phyloP scores from a whole-genome alignment of 2,329 filamentous ascomycete genomes.

The Tolypocladium pustulatum region DNA sequence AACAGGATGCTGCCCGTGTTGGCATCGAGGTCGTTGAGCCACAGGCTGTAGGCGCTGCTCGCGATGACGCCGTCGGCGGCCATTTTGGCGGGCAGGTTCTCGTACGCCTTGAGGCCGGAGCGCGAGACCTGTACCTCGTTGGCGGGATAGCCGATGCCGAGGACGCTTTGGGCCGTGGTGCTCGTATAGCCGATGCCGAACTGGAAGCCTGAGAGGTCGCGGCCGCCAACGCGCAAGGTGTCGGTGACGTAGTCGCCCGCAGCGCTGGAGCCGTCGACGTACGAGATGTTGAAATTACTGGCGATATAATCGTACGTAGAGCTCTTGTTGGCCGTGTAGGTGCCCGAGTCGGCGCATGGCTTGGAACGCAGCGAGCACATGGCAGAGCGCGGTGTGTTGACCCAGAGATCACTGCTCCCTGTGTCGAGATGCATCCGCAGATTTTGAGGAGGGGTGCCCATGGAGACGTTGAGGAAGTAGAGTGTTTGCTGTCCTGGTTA shows the following conservation, averaged over 20 bases:
- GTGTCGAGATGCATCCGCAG: constrained; percentile 55
- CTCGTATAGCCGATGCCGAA: constrained; percentile 64
- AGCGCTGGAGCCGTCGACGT: constrained; percentile 72
- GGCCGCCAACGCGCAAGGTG: constrained; percentile 48
- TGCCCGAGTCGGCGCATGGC: constrained; percentile 52
- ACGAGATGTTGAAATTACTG: constrained; percentile 76
- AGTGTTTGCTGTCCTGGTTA: constrained; percentile 38
- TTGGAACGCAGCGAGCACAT: constrained; percentile 41
- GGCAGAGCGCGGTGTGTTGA: constrained; percentile 53
- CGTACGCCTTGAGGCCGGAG: constrained; percentile 43
- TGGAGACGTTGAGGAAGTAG: constrained; percentile 52
- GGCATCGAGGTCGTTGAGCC: constrained; percentile 61
- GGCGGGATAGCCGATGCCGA: constrained; percentile 72
- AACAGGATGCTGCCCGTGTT: constrained; percentile 61
- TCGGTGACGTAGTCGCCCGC: constrained; percentile 74
- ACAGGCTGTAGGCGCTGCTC: constrained; percentile 62
- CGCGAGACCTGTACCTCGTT: constrained; percentile 68
- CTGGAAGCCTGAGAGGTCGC: constrained; percentile 46
- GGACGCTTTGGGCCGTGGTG: constrained; percentile 56
- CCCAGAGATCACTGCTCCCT: constrained; percentile 60
- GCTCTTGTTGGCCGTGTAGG: constrained; percentile 60
- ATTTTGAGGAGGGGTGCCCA: constrained; percentile 51
- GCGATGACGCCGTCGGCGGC: constrained; percentile 48
- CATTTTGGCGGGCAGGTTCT: constrained; percentile 60
- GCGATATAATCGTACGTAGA: constrained; percentile 67